A percentile compares a stretch with the other conserved stretches of the same genome.
Evolutionary conservation across 2,329 filamentous ascomycete genomes (phyloP).

Genomic region (Trichoderma sp.): DNA sequence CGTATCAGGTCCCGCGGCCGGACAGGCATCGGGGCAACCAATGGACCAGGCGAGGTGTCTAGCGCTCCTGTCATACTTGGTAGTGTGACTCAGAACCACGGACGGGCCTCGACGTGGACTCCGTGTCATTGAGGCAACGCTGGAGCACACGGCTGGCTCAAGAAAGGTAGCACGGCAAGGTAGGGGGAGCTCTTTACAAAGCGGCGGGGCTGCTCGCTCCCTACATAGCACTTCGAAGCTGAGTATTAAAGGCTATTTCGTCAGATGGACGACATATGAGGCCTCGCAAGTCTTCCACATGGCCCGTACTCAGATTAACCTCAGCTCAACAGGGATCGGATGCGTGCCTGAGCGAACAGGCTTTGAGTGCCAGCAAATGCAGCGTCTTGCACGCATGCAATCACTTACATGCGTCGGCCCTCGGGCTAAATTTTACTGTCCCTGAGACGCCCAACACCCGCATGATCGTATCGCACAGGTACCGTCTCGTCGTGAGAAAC

Average conservation of each 20-base stretch:
- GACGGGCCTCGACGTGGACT: background rate
- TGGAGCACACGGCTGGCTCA: background rate
- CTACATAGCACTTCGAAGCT: background rate
- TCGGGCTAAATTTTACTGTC: too few species aligned
- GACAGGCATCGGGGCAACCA: conserved; percentile 15
- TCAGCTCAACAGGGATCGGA: background rate
- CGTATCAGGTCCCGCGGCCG: background rate
- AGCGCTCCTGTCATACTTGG: conserved; percentile 14
- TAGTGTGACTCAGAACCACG: conserved; percentile 6
- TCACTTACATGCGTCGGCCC: too few species aligned
- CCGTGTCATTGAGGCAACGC: background rate
- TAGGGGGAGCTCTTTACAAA: too few species aligned
- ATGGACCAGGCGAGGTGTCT: background rate
- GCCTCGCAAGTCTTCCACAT: background rate
- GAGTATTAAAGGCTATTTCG: background rate
- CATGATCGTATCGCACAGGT: background rate
- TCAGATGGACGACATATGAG: background rate
- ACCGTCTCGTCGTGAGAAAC: background rate
- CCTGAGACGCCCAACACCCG: background rate
- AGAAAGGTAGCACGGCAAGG: background rate
- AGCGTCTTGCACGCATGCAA: too few species aligned
- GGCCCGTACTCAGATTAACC: conserved; percentile 8
- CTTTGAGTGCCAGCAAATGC: too few species aligned
- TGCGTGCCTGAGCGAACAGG: background rate
- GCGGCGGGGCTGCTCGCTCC: too few species aligned